Base-by-base conservation (phyloP, 257 asterid species). In the Penstemon newberryi region DNA sequence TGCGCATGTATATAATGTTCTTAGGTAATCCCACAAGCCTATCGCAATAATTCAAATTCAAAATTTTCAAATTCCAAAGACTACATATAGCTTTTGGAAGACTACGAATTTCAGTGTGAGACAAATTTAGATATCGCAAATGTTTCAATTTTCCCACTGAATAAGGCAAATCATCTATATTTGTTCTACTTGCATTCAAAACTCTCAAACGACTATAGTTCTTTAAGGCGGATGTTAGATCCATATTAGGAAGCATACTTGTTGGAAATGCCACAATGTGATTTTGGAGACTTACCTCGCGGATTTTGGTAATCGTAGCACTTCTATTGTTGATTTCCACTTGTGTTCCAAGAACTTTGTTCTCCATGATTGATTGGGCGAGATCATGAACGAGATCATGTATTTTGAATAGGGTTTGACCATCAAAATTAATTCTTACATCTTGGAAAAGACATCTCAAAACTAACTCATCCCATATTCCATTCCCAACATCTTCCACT, bases 331-430 rank as follows among this genome's bases (percentile, higher is more conserved):
- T 7, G 41, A 25, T 25, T 25, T 54, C 54, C 4, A 42, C 55
- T 19, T 33, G 19, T 4, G 8, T 33, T 41, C 60, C 39, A 15
- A 44, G 71, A 25, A 67, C 39, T 33, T n/a, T 67, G 38, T 67
- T 55, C 41, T 18, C 66, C 63, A 46, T 36, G 36, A 55, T 39
- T 7, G 47, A 68, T 53, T 58, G 47, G 18, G 74, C 70, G n/a
- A 74, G 73, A 69, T 74, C 79, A 68, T 74, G 79, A 42, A 74
- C 43, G 15, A 74, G 74, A 68, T 61, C 74, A 25, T 54, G 78
- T 70, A 67, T 74, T 40, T 55, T 54, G 65, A 67, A 74, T 15
- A 39, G 10, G 4, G 37, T 60, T 6, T 47, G 45, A 9, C 63
- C 66, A 19, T 19, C 45, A 36, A 8, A 5, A 13, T 3, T 45